Base-by-base conservation (phyloP, 805 yeast species). In the Lipomyces kockii region DNA sequence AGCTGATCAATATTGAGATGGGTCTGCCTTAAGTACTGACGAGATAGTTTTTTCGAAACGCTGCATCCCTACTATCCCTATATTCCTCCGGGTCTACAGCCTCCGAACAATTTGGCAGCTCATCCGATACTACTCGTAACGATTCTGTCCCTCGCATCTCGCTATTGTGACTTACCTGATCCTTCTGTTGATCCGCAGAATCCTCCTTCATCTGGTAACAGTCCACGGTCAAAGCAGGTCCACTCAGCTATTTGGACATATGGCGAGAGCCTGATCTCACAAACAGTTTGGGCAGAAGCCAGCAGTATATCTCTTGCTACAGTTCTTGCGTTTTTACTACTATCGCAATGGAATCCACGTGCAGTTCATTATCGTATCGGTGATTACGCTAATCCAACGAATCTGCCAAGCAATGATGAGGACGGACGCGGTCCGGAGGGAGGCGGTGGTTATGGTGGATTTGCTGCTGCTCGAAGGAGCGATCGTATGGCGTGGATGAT, bases 291-390 rank as follows among this genome's bases (percentile, higher is more conserved):
- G 97, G 97, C 97, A 0, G 97, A 91, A 75, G 95, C 97, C 0
- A 88, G 91, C 66, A 90, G 95, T 6, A 80, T 97, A 70, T 89
- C 95, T 0, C 85, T 92, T 2, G 97, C 97, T 0, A 91, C 97
- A 0, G 88, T 92, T 5, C 83, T 90, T 68, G 93, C 97, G 0
- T 91, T 93, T 75, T 78, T 93, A 60, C 80, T 93, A 20, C 89
- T 91, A 73, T 90, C 97, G 0, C 98, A 94, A 77, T 93, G 98
- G 98, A 92, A 92, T 73, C 97, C 97, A 2, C 81, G 97, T 63
- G 97, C 97, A 2, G 92, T 92, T 68, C 97, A 92, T 77, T 89
- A 92, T 29, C 52, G 65, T 7, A 66, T 89, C 80, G 92, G 71
- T 86, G 94, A 90, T 79, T 87, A 0, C 97, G 93, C 78, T 90